Evolutionary conservation across 2,329 filamentous ascomycete genomes (phyloP), one percentile per base, ranked within the genome.

Genomic region (Didymella lethalis): DNA sequence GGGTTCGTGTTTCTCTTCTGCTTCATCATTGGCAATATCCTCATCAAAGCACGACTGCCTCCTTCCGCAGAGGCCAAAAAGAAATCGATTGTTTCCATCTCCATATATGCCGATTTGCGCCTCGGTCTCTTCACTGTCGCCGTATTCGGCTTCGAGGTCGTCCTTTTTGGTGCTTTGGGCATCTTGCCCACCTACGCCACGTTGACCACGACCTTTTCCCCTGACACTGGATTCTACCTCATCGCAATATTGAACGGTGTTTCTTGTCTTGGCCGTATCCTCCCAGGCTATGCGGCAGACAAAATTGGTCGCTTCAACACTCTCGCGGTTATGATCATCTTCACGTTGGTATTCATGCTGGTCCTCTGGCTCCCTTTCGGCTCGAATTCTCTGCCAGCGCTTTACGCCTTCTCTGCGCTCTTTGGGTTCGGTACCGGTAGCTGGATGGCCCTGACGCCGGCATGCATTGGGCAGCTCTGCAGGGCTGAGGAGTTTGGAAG

Each of bases 401-500:
- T 82, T 0, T 79, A 82, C 32, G 72, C 71, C 23, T 76, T 81
- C 46, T 70, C 74, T 1, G 73, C 77, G 0, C 69, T 83, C 2
- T 83, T 82, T 54, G 81, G 81, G 1, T 82, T 83, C 64, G 81
- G 79, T 52, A 81, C 79, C 0, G 81, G 81, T 1, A 76, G 78
- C 7, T 77, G 81, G 64, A 80, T 83, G 63, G 71, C 75, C 2
- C 63, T 82, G 14, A 78, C 75, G 0, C 80, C 81, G 7, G 79
- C 80, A 20, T 83, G 81, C 51, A 71, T 84, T 3, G 80, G 79
- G 2, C 80, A 83, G 62, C 71, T 84, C 7, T 83, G 81, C 57
- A 70, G 78, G 31, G 78, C 77, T 7, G 68, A 82, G 38, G 79
- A 83, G 38, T 81, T 81, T 64, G 82, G 82, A 10, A 78, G 81